A percentile compares a stretch with the other conserved stretches of the same genome.
Evolutionary conservation across 208 protist species (phyloP).

Genomic region (Trypanosoma boissoni): DNA sequence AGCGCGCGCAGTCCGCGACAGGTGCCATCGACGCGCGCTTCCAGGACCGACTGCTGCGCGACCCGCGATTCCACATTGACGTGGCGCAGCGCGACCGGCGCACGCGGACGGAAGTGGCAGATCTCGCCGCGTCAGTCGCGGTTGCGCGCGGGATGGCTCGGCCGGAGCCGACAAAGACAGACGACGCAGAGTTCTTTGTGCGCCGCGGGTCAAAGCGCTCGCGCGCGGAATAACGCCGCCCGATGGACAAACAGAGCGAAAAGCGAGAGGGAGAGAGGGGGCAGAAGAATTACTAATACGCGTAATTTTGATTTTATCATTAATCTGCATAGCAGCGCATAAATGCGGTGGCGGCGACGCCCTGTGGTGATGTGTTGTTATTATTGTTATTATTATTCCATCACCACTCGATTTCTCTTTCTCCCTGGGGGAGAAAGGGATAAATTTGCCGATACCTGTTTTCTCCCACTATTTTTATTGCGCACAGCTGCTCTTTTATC

Average conservation of each 20-base stretch:
- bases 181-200: constrained; percentile 74
- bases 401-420: neutral
- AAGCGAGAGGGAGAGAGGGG: constrained; percentile 20
- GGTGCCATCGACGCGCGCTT: constrained; percentile 79
- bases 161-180: constrained; percentile 24
- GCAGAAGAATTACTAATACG: neutral
- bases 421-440: no score
- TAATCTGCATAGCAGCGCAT: neutral
- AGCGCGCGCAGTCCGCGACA: constrained; percentile 38
- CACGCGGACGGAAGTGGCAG: constrained; percentile 52
- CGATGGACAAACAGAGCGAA: constrained; percentile 1
- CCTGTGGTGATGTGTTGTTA: no score
- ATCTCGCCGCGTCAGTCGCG: constrained; percentile 70
- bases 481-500: no score
- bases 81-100: constrained; percentile 67
- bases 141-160: constrained; percentile 44
- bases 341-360: no score
- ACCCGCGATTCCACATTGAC: constrained; percentile 86
- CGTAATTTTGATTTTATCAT: neutral
- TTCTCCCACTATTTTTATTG: no score
- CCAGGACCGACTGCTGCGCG: constrained; percentile 73
- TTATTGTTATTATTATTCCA: neutral
- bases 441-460: no score
- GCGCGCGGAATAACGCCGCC: neutral
- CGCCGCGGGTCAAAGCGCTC: constrained; percentile 17